Percentiles rank a stretch among this genome's conserved stretches.
Evolutionary conservation across 495 filamentous ascomycete species (phyloP).

Genomic region (Wilcoxina mikolae): DNA sequence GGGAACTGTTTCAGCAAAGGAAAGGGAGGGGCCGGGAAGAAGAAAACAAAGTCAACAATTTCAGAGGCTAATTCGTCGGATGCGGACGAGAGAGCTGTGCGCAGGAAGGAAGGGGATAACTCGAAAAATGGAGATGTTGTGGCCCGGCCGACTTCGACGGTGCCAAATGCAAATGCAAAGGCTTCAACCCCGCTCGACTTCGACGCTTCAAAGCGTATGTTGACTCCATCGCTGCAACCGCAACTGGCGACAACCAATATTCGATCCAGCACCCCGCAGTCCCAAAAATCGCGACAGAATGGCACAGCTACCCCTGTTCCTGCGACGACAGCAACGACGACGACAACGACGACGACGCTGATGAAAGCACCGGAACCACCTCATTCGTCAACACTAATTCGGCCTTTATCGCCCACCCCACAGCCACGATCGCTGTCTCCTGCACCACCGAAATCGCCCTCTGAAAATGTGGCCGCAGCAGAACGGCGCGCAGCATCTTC

Average conservation of each 20-base stretch:
- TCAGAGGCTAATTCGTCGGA: slow-evolving; percentile 2
- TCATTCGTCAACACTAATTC: not conserved
- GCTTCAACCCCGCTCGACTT: not conserved
- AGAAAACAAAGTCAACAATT: not conserved
- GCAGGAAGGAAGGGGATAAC: not conserved
- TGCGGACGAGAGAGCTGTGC: not conserved
- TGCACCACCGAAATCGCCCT: not conserved
- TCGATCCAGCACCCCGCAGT: too few species aligned
- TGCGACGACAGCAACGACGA: not conserved
- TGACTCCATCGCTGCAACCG: too few species aligned
- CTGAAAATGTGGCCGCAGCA: too few species aligned
- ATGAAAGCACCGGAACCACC: not conserved
- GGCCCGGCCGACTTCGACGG: not conserved
- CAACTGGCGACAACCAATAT: too few species aligned
- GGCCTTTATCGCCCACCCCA: not conserved
- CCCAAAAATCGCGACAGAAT: too few species aligned
- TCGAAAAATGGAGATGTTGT: not conserved
- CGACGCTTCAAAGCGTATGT: too few species aligned
- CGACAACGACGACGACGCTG: not conserved
- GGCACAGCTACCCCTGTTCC: too few species aligned
- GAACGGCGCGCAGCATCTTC: not conserved
- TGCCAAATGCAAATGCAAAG: not conserved
- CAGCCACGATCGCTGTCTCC: too few species aligned
- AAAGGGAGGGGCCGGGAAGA: not conserved
- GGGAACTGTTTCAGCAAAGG: slow-evolving; percentile 1